Evolutionary conservation across 179 eudicot genomes (phyloP), one percentile per base, ranked within the genome.

Genomic region (Vitellaria paradoxa): DNA sequence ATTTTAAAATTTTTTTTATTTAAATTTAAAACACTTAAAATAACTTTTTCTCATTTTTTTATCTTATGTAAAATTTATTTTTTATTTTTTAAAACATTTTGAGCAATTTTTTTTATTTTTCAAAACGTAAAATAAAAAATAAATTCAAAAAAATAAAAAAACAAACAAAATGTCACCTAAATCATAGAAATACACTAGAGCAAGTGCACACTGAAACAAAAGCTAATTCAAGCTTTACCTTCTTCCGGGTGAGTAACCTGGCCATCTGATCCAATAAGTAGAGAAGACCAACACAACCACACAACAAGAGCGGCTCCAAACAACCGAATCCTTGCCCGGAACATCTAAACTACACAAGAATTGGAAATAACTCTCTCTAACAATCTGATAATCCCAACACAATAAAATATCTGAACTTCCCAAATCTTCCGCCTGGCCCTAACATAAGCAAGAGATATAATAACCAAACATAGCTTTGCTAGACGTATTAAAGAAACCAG

Each of bases 221-320:
- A 60, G 5, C 20, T 18, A 70, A 6, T 8, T 8, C n/a, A 23
- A 70, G 18, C 3, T 30, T 52, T 77, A 81, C 84, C 81, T 81
- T 81, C 84, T 2, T 40, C 56, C 3, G 89, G 85, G 64, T 78
- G 76, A 10, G 84, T 80, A 72, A 55, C 45, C 76, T 84, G 84
- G 50, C 82, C 56, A 55, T 78, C 68, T 46, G 73, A 80, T 30
- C 79, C 82, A 74, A 47, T 74, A 66, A 84, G 74, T 75, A 86
- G 53, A 68, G 77, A 65, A 78, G 42, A 70, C 75, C 81, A 83
- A 26, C 81, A 77, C 37, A 81, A 24, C 79, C 80, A 81, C 37
- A 68, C 47, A 42, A 76, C 37, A 65, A 84, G 68, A 50, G 17
- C 55, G 30, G 67, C 76, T 40, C 74, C 74, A 73, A 62, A 68